These are phyloP conservation scores for Trichosporon ovoides DNA, from an alignment of 1,284 basidiomycete species.

Conservation along the genomic window DNA sequence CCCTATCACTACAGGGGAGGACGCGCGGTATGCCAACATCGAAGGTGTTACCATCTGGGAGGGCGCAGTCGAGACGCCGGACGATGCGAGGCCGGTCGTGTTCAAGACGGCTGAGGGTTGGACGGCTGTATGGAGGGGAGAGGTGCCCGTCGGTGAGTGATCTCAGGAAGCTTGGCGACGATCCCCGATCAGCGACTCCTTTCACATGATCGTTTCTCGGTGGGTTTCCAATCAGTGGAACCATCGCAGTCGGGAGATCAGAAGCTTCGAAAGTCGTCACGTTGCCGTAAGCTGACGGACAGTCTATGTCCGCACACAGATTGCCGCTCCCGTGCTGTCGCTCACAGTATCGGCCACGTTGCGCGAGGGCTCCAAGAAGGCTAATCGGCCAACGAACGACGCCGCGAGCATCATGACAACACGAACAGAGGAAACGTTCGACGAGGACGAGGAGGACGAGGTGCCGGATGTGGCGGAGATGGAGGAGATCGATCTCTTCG, in stretches of 20 bases:
- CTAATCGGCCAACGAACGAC: constrained; percentile 17
- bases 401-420: constrained; percentile 24
- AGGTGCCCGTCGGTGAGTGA: constrained; percentile 68
- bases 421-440: constrained; percentile 16
- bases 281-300: neutral
- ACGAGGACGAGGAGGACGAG: constrained; percentile 27
- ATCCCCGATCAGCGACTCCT: too few species aligned
- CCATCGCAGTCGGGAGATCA: too few species aligned
- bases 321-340: constrained; percentile 67
- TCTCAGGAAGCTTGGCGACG: too few species aligned
- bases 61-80: constrained; percentile 31
- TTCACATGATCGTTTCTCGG: too few species aligned
- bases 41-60: constrained; percentile 67
- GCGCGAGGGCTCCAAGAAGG: constrained; percentile 42
- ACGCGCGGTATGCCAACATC: constrained; percentile 65
- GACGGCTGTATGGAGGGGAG: constrained; percentile 69
- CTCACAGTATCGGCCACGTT: constrained; percentile 73
- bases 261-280: too few species aligned
- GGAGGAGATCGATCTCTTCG: constrained; percentile 73
- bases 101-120: constrained; percentile 61
- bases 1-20: constrained; percentile 57
- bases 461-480: constrained; percentile 50
- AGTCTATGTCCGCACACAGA: constrained; percentile 62
- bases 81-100: constrained; percentile 42
- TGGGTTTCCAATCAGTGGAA: too few species aligned